Evolutionary conservation across 1,139 yeast genomes (phyloP), one percentile per base, ranked within the genome.

Genomic region (Saccharomyces pastorianus): DNA sequence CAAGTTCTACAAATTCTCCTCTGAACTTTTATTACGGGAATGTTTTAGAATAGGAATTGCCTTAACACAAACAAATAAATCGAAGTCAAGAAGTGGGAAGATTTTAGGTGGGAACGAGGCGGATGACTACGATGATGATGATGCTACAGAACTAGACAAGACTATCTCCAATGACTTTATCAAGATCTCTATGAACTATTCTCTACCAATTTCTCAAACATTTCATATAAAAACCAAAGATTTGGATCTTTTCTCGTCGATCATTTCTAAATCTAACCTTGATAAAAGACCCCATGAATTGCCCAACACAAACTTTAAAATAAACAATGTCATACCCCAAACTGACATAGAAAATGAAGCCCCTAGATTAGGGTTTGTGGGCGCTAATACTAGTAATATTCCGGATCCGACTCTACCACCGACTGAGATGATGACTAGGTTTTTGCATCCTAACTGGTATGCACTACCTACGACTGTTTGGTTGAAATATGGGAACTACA

Each of bases 401-500:
- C 86, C 88, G 7, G 79, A 82, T 56, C 88, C 91, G 2, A 79
- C 84, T 2, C 68, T 77, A 29, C 79, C 82, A 7, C 84, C 88
- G 2, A 79, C 88, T 1, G 88, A 85, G 59, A 79, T 89, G 55
- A 74, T 89, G 69, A 78, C 80, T 51, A 82, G 80, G 55, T 87
- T 88, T 65, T 77, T 85, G 62, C 96, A 90, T 68, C 96, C 97
- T 11, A 87, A 86, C 58, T 87, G 95, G 88, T 85, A 85, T 61
- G 83, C 89, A 7, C 74, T 91, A 51, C 88, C 95, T 6, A 79
- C 88, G 6, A 85, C 96, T 0, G 82, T 82, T 51, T 93, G 97
- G 97, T 72, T 91, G 53, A 79, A 79, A 51, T 84, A 84, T 52
- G 83, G 84, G 51, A 78, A 78, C 8, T 81, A 78, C 57, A 77